Percentiles rank a stretch among this genome's conserved stretches.
Evolutionary conservation across 208 protist species (phyloP).

Genomic region (Strigomonas culicis): DNA sequence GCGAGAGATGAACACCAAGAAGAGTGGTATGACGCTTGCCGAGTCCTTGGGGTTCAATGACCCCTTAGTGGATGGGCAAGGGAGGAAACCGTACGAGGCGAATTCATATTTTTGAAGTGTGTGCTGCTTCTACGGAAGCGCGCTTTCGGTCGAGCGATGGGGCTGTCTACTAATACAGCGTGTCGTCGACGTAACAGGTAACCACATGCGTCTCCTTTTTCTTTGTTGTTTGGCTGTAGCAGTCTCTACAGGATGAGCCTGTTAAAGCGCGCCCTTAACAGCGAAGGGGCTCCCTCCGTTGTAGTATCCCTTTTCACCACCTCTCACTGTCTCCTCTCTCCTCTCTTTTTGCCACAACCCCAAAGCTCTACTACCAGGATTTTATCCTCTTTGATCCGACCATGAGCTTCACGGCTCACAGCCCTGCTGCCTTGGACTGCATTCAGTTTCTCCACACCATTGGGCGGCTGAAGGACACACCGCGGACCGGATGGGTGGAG

Average conservation of each 20-base stretch:
- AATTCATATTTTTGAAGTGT: not conserved
- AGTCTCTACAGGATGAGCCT: too few relatives aligned
- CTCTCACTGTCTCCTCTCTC: not conserved
- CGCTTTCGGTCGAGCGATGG: too few relatives aligned
- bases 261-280: too few relatives aligned
- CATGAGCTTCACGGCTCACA: constrained; percentile 8
- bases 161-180: too few relatives aligned
- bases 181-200: too few relatives aligned
- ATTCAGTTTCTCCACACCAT: constrained; percentile 75
- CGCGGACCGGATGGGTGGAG: constrained; percentile 90
- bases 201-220: constrained; percentile 3
- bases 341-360: constrained; percentile 12
- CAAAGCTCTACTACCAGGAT: too few relatives aligned
- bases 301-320: not conserved
- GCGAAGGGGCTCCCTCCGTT: too few relatives aligned
- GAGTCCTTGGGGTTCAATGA: constrained; percentile 72
- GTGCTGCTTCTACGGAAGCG: not conserved
- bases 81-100: constrained; percentile 36
- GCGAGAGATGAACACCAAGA: constrained; percentile 50
- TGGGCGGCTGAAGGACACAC: constrained; percentile 77
- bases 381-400: constrained; percentile 16
- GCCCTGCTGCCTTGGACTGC: constrained; percentile 26
- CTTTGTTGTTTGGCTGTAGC: too few relatives aligned
- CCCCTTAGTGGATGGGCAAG: constrained; percentile 48
- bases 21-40: constrained; percentile 44